Conservation (phyloP, 495 filamentous ascomycete genomes). For the Cercophora newfieldiana region DNA sequence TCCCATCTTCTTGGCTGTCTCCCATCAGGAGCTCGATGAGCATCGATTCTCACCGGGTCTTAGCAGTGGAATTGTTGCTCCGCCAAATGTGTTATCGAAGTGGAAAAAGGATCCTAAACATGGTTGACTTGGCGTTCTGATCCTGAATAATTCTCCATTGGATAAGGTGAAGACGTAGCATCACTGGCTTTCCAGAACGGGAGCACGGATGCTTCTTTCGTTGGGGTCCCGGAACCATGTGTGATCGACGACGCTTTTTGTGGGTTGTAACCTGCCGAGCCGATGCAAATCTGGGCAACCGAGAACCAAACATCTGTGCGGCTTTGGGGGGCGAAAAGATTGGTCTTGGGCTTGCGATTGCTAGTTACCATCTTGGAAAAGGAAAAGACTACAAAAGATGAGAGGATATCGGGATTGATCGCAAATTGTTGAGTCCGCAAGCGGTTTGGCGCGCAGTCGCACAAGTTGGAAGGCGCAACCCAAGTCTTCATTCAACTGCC, state of each 20-base stretch:
- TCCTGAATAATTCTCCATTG: neutral
- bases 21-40: neutral
- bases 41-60: too few relatives aligned
- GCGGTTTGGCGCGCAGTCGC: too few relatives aligned
- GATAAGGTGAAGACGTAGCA: neutral
- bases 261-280: neutral
- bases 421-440: too few relatives aligned
- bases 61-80: too few relatives aligned
- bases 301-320: neutral
- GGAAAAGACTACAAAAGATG: too few relatives aligned
- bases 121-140: neutral
- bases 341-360: neutral
- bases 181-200: neutral
- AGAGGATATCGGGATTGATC: too few relatives aligned
- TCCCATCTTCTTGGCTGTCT: too few relatives aligned
- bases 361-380: neutral
- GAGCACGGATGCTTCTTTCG: neutral
- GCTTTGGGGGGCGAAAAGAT: neutral
- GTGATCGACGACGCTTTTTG: neutral
- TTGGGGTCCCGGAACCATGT: neutral
- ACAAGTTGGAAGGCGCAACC: neutral
- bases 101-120: neutral
- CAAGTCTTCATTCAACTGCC: neutral
- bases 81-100: too few relatives aligned
- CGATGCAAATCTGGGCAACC: neutral